Evolutionary conservation across 176 grass and related monocot genomes (phyloP).

Genomic region (Thalia dealbata): DNA sequence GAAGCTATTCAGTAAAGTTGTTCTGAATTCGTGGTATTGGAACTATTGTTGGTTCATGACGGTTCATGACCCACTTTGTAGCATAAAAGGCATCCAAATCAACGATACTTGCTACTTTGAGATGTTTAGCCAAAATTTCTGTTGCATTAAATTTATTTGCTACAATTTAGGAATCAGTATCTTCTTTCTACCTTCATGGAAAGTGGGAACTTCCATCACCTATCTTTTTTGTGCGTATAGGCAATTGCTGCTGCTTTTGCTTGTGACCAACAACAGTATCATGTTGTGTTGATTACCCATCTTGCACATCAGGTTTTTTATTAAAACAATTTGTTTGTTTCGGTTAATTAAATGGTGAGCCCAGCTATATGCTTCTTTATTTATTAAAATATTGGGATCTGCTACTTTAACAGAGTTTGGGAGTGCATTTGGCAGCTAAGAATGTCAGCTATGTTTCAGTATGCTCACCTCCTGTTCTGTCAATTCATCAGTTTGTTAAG

Average conservation of each 20-base stretch:
- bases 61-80: neutral
- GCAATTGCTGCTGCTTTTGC: conserved; percentile 64
- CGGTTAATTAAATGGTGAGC: conserved; percentile 1
- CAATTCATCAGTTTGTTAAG: conserved; percentile 34
- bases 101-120: neutral
- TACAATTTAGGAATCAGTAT: neutral
- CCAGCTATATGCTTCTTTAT: neutral
- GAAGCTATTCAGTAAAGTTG: too few relatives aligned
- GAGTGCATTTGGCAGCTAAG: conserved; percentile 36
- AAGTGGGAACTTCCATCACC: neutral
- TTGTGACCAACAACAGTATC: conserved; percentile 43
- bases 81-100: neutral
- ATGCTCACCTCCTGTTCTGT: conserved; percentile 51
- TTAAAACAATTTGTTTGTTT: neutral
- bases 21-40: too few relatives aligned
- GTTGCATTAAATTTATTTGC: neutral
- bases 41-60: neutral
- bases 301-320: conserved; percentile 53
- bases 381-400: neutral
- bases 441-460: conserved; percentile 53
- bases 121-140: neutral
- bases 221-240: conserved; percentile 13
- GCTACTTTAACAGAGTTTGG: conserved; percentile 39
- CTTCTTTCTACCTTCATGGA: neutral
- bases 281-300: conserved; percentile 68